These are phyloP conservation scores for Pistacia atlantica DNA, from an alignment of 345 rosid species.

Conservation along the genomic window DNA sequence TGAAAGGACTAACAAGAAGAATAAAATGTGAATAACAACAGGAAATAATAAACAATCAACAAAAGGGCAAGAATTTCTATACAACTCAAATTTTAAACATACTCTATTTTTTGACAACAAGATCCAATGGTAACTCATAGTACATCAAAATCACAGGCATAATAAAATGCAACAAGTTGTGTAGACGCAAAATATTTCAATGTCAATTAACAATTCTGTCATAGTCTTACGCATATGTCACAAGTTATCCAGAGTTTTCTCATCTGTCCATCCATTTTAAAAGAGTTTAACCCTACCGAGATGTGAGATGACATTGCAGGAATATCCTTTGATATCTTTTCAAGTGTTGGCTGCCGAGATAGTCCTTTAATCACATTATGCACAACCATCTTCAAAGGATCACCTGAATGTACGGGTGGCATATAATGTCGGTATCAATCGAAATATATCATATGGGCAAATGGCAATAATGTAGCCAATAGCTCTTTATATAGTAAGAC, in stretches of 20 bases:
- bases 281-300: conserved; percentile 16
- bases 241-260: background rate
- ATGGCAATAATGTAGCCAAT: background rate
- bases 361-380: conserved; percentile 14
- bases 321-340: conserved; percentile 13
- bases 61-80: background rate
- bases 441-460: background rate
- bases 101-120: background rate
- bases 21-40: background rate
- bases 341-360: conserved; percentile 11
- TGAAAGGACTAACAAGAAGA: background rate
- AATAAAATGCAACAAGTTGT: background rate
- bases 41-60: background rate
- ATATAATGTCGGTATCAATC: background rate
- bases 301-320: conserved; percentile 17
- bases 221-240: background rate
- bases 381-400: conserved; percentile 16
- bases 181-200: background rate
- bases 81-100: background rate
- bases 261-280: background rate
- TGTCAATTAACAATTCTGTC: background rate
- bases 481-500: too few relatives aligned
- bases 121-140: background rate
- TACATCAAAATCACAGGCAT: background rate
- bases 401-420: background rate